Conservation (phyloP, 2,329 filamentous ascomycete genomes). For the Penicillium occitanis region DNA sequence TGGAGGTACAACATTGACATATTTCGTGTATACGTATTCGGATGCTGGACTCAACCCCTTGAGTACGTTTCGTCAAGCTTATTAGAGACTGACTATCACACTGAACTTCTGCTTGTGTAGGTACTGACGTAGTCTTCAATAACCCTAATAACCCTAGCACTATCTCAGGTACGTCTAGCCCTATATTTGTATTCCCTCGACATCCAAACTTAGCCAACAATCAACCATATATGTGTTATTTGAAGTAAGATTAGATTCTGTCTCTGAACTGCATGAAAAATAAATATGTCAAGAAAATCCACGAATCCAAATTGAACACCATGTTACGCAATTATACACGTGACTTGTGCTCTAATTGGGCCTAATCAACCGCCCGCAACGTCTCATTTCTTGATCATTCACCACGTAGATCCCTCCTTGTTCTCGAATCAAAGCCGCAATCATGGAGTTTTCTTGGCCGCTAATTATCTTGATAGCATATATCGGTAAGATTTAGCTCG, state of each 20-base stretch:
- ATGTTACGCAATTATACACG: not conserved
- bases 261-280: not conserved
- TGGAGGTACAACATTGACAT: not conserved
- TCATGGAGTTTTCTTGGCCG: conserved; percentile 12
- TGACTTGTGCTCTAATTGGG: conserved; percentile 27
- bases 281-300: not conserved
- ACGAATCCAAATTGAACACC: not conserved
- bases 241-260: not conserved
- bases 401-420: conserved; percentile 47
- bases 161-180: not conserved
- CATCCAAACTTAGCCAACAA: not conserved
- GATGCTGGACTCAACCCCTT: not conserved
- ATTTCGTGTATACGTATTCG: not conserved
- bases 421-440: conserved; percentile 21
- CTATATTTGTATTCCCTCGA: not conserved
- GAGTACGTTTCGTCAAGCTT: not conserved
- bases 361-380: conserved; percentile 38
- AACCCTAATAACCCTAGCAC: not conserved
- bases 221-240: not conserved
- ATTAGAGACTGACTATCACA: not conserved
- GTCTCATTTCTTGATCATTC: not conserved
- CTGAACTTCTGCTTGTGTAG: not conserved
- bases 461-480: conserved; percentile 1
- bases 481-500: not conserved
- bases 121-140: not conserved